phyloP scores from a whole-genome alignment of 2,329 filamentous ascomycete genomes.

The Xylaria sp. region DNA sequence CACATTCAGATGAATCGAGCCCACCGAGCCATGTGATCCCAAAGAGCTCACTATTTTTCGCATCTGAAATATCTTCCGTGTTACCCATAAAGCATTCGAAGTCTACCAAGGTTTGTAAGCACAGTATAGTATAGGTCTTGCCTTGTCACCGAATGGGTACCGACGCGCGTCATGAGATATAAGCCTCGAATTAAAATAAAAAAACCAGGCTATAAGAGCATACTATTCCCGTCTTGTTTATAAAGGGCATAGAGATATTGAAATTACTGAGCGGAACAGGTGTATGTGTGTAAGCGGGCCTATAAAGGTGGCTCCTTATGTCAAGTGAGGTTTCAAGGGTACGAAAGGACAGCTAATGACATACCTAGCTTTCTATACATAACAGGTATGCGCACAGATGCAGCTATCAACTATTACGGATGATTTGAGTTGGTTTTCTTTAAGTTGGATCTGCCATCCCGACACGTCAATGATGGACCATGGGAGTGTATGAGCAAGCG shows the following conservation, averaged over 20 bases:
- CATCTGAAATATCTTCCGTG: background rate
- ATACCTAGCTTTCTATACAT: background rate
- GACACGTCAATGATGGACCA: background rate
- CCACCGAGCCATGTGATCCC: background rate
- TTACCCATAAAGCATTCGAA: background rate
- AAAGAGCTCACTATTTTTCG: background rate
- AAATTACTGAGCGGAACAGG: background rate
- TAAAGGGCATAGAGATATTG: background rate
- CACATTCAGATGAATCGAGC: background rate
- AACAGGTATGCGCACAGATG: background rate
- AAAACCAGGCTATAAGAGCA: background rate
- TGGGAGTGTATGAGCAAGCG: background rate
- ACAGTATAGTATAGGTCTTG: background rate
- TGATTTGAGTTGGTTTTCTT: background rate
- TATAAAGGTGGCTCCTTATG: background rate
- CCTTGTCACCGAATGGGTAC: background rate
- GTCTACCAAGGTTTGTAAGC: background rate
- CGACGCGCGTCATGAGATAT: background rate
- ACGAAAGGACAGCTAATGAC: background rate
- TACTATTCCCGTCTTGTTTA: background rate
- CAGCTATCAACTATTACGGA: background rate
- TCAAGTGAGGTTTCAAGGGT: background rate
- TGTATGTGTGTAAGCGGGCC: background rate
- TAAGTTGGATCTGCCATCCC: background rate
- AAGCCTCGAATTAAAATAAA: background rate